Evolutionary conservation across 2,329 filamentous ascomycete species (phyloP), one percentile per base, ranked within the genome.

Genomic region (Didymella pinodella): DNA sequence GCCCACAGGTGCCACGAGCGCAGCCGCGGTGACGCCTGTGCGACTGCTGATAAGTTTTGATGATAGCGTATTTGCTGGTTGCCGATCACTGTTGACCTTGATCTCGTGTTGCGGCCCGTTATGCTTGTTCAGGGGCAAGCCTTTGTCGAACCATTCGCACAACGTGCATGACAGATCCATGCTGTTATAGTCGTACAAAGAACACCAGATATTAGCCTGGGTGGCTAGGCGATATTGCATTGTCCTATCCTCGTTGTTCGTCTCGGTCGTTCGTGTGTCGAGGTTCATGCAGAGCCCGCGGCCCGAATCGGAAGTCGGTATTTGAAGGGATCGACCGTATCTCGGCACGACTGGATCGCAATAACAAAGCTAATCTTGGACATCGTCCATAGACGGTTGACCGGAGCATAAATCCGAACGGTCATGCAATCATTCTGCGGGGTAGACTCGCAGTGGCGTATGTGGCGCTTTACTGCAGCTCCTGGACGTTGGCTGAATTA

Each of bases 281-380:
- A 44, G 22, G 12, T 20, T 22, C 10, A 5, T 22, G 38, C 54
- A 57, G 16, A 57, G 18, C 47, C 48, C 54, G 54, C 48, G 48
- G 48, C 44, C 48, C 54, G 34, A 52, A 41, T 31, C 41, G 48
- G 48, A 11, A 48, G 34, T 57, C 44, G 36, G 36, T 31, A 26
- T 57, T 45, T 57, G 44, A 22, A 22, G 22, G 22, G 22, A 22
- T 22, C 22, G 26, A 20, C 51, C 47, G 54, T 51, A 50, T 50
- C 14, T 47, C 40, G 47, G 36, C 40, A 22, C 32, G 26, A 26
- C 26, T 6, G 41, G 4, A 40, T 4, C 32, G 40, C 25, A 41
- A 28, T 36, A 25, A 8, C 25, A 41, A 14, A 25, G 43, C 22
- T 20, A 8, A 6, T 8, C 18, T 18, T 29, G 20, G 10, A 28